Base-by-base conservation (phyloP, 2,329 filamentous ascomycete genomes). In the Scopulariopsis brevicaulis region DNA sequence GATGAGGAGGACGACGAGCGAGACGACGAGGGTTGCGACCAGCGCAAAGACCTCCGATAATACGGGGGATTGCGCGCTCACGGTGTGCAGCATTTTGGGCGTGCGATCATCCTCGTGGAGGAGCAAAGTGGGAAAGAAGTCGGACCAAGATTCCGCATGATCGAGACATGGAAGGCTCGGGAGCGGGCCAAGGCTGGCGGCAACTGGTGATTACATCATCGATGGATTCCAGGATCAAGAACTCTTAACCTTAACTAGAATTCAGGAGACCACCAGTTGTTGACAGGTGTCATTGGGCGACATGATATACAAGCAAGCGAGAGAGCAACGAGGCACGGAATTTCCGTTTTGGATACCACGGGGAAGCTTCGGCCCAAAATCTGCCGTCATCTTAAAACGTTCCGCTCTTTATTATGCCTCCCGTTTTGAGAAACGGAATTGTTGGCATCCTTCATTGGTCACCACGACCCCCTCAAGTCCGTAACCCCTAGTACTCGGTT, bases 11-110 rank as follows among this genome's bases (percentile, higher is more conserved):
- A 94, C 90, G 60, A 87, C 75, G 61, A 87, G 70, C 63, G 86
- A 90, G 64, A 96, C 89, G 63, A 82, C 70, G 63, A 92, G 73
- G 46, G 96, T 79, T 60, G 90, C 82, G 65, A 89, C 66, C 64
- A 84, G 70, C 63, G 89, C 83, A 73, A 96, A 95, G 67, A 93
- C 77, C 67, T 85, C 83, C 57, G 92, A 96, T 71, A 86, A 86
- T 56, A 91, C 81, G 37, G 90, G 84, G 61, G 84, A 84, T 63
- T 79, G 73, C 59, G 76, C 74, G 65, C 71, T 77, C 64, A 72
- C 66, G 60, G 73, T 71, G 74, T 83, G 70, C 72, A 73, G 77
- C 74, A 72, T 84, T 73, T 70, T 77, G 70, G 62, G 64, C 58
- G 64, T 63, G 65, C 68, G 72, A 61, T 64, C 57, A 54, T 55